Conservation (phyloP, 2,329 filamentous ascomycete species). For the Cladosporium sp. region DNA sequence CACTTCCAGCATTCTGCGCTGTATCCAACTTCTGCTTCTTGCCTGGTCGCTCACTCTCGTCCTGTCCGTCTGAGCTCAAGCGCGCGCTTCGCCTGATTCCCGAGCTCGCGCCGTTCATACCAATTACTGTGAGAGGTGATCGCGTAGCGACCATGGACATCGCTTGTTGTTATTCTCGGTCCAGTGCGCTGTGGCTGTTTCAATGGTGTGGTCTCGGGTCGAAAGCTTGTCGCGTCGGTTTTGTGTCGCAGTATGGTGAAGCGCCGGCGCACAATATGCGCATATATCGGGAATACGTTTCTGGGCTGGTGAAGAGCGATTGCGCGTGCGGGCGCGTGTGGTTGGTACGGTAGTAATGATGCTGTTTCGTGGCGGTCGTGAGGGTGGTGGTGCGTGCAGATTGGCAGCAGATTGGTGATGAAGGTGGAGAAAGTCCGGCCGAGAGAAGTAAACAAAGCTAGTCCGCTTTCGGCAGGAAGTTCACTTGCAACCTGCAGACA, state of each 20-base stretch:
- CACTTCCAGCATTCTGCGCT: slow-evolving; percentile 21
- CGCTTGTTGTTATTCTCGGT: slow-evolving; percentile 17
- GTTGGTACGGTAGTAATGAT: slow-evolving; percentile 27
- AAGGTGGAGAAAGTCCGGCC: slow-evolving; percentile 17
- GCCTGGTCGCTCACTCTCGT: slow-evolving; percentile 37
- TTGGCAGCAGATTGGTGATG: slow-evolving; percentile 17
- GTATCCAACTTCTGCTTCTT: slow-evolving; percentile 39
- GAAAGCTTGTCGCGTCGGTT: slow-evolving; percentile 21
- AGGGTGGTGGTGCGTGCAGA: slow-evolving; percentile 16
- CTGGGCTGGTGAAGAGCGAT: slow-evolving; percentile 13
- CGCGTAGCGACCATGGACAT: slow-evolving; percentile 43
- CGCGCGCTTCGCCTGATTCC: slow-evolving; percentile 50
- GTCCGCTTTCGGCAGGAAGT: neutral
- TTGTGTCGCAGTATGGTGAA: slow-evolving; percentile 17
- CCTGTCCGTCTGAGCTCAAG: slow-evolving; percentile 43
- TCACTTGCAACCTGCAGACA: neutral
- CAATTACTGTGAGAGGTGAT: slow-evolving; percentile 47
- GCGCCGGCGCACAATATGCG: slow-evolving; percentile 14
- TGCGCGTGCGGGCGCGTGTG: slow-evolving; percentile 22
- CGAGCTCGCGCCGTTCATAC: slow-evolving; percentile 46
- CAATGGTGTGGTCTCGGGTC: slow-evolving; percentile 5
- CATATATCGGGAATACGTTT: neutral
- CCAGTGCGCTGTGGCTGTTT: slow-evolving; percentile 15
- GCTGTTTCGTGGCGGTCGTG: slow-evolving; percentile 18
- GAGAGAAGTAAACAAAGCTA: slow-evolving; percentile 15